Conservation (phyloP, 352 stramenopile genomes). For the Globisporangium perplexum region DNA sequence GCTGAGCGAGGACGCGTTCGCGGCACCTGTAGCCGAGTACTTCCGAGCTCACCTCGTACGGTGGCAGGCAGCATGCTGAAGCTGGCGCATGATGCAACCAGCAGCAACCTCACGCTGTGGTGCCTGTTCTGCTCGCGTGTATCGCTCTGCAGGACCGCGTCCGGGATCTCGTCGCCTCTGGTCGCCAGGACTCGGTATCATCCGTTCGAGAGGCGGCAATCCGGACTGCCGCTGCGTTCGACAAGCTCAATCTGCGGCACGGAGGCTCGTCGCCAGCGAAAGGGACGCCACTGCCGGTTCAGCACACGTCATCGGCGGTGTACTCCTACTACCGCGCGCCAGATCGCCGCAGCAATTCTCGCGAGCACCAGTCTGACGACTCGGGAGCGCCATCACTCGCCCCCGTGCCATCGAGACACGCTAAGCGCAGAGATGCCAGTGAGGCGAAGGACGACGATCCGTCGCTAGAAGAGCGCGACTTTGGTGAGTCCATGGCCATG, state of each 20-base stretch:
- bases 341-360: background rate
- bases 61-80: background rate
- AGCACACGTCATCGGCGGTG: background rate
- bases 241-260: conserved; percentile 12
- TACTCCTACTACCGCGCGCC: background rate
- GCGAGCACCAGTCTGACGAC: background rate
- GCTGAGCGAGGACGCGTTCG: conserved; percentile 18
- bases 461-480: conserved; percentile 7
- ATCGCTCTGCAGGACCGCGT: conserved; percentile 26
- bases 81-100: background rate
- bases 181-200: conserved; percentile 46
- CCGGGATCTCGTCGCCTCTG: conserved; percentile 31
- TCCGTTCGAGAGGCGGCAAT: conserved; percentile 46
- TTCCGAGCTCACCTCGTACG: conserved; percentile 30
- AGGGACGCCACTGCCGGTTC: background rate
- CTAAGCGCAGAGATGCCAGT: background rate
- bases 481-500: conserved; percentile 20
- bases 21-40: conserved; percentile 15
- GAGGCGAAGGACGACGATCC: background rate
- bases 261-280: conserved; percentile 4
- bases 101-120: background rate
- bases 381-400: background rate
- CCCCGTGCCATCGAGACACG: background rate
- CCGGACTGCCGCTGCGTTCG: conserved; percentile 29
- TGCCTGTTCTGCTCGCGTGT: background rate